phyloP scores from a whole-genome alignment of 2,329 filamentous ascomycete genomes.

The Colletotrichum sp. region DNA sequence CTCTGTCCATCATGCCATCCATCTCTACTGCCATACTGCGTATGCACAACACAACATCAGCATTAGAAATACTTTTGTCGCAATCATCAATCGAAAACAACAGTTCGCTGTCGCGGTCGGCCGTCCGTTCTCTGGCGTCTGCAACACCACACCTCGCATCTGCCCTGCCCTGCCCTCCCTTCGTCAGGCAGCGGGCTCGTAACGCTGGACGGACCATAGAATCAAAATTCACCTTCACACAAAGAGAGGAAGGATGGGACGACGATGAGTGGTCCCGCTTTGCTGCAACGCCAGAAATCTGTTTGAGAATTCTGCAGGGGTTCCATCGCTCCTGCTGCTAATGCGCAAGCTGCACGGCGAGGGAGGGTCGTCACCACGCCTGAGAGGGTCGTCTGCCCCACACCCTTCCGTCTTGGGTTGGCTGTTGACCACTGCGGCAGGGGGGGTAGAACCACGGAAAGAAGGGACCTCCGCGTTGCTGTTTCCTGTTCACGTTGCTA shows the following conservation, averaged over 20 bases:
- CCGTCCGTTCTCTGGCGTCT: neutral
- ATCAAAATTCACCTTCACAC: neutral
- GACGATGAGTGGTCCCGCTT: conserved; percentile 11
- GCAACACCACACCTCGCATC: neutral
- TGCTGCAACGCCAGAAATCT: conserved; percentile 19
- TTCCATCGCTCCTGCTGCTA: conserved; percentile 14
- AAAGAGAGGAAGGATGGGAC: conserved; percentile 7
- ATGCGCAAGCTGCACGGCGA: conserved; percentile 1
- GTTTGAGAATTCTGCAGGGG: conserved; percentile 29
- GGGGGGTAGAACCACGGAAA: neutral
- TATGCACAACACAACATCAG: neutral
- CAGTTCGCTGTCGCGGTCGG: neutral
- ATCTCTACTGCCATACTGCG: neutral
- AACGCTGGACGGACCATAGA: neutral
- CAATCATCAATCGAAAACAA: neutral
- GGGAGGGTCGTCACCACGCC: conserved; percentile 12
- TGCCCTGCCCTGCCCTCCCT: neutral
- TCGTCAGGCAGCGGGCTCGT: neutral
- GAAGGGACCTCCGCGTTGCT: neutral
- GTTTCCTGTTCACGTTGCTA: neutral
- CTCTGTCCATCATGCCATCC: neutral
- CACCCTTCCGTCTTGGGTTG: neutral
- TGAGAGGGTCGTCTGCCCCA: neutral
- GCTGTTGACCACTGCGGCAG: neutral
- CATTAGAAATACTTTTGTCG: neutral